Evolutionary conservation across 1,284 basidiomycete species (phyloP).

Genomic region (Ustilago sp.): DNA sequence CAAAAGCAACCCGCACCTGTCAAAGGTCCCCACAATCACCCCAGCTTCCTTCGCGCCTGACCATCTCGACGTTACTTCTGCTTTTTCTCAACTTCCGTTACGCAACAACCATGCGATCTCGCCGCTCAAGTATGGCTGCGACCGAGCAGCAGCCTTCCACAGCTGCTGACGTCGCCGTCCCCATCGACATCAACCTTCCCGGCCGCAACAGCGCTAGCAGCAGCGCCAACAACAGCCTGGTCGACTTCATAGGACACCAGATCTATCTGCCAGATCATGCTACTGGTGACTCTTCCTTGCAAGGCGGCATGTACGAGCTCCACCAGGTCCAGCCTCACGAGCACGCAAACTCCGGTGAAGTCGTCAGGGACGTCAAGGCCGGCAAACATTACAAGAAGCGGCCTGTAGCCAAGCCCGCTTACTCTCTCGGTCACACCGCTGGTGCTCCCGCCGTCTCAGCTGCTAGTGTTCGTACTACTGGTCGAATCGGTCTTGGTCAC

Average conservation of each 20-base stretch:
- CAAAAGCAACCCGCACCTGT: not conserved
- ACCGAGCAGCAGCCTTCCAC: conserved; percentile 8
- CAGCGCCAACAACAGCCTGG: conserved; percentile 37
- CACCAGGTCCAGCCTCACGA: conserved; percentile 32
- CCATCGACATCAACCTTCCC: conserved; percentile 36
- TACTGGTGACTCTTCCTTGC: conserved; percentile 1
- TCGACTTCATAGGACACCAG: conserved; percentile 44
- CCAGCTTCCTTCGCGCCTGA: not conserved
- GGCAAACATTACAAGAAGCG: conserved; percentile 57
- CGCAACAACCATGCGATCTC: conserved; percentile 24
- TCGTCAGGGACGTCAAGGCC: conserved; percentile 52
- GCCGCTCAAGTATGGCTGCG: conserved; percentile 23
- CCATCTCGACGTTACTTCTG: not conserved
- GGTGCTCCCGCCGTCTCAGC: conserved; percentile 35
- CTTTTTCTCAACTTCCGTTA: not conserved
- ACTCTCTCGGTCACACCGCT: conserved; percentile 47
- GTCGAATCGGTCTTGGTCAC: conserved; percentile 46
- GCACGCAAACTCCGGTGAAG: conserved; percentile 20
- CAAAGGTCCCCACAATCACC: not conserved
- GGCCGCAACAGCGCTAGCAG: conserved; percentile 19
- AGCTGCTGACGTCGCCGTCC: conserved; percentile 42
- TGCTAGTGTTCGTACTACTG: conserved; percentile 14
- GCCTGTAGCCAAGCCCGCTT: conserved; percentile 34
- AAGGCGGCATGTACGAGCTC: conserved; percentile 36
- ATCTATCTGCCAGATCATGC: conserved; percentile 30